Percentiles rank a stretch among this genome's conserved stretches.
phyloP scores from a whole-genome alignment of 371 early-diverging fungal genomes.

The Mucor circinelloides region DNA sequence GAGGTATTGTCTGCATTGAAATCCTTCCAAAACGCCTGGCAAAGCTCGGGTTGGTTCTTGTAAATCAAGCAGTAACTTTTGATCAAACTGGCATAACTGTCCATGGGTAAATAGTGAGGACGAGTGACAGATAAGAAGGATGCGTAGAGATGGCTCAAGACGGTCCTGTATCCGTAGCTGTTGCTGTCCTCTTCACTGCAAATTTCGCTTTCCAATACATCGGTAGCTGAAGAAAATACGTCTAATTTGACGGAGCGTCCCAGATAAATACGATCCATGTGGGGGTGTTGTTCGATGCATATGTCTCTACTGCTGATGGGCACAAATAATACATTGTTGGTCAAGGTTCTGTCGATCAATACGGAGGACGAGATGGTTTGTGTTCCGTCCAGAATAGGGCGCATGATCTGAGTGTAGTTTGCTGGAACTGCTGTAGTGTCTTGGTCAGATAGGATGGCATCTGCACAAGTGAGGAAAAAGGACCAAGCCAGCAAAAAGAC shows the following conservation, averaged over 20 bases:
- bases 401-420: conserved; percentile 14
- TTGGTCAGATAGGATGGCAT: conserved; percentile 10
- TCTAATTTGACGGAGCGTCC: conserved; percentile 38
- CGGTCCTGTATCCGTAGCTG: conserved; percentile 29
- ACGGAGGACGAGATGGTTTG: conserved; percentile 3
- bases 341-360: conserved; percentile 23
- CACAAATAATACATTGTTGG: conserved; percentile 8
- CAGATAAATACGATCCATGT: conserved; percentile 28
- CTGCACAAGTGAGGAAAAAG: conserved; percentile 29
- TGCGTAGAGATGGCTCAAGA: conserved; percentile 23
- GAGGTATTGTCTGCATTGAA: conserved; percentile 13
- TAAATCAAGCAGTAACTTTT: conserved; percentile 24
- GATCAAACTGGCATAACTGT: conserved; percentile 35
- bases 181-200: conserved; percentile 40
- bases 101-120: conserved; percentile 28
- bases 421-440: not conserved
- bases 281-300: conserved; percentile 23
- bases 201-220: conserved; percentile 23
- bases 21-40: conserved; percentile 39
- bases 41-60: conserved; percentile 31
- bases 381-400: conserved; percentile 21
- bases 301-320: not conserved
- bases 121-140: conserved; percentile 35
- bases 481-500: conserved; percentile 49
- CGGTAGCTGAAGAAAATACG: conserved; percentile 28